phyloP scores from a whole-genome alignment of 352 stramenopile genomes.

The Blastocystis sp. region DNA sequence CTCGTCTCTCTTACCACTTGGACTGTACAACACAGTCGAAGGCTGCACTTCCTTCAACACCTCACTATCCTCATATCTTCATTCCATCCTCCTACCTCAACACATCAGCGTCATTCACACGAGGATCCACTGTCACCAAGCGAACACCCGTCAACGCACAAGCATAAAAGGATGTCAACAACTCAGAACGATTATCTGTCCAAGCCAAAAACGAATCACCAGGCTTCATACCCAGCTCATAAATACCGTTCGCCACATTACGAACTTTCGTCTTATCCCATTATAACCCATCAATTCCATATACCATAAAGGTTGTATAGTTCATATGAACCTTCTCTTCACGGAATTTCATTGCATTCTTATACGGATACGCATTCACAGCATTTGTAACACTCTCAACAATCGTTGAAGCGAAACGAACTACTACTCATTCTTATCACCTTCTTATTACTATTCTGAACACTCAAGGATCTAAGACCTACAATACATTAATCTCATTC shows the following conservation, averaged over 20 bases:
- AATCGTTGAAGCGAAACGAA: constrained; percentile 10
- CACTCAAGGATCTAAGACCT: constrained; percentile 4
- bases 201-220: constrained; percentile 32
- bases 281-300: not conserved
- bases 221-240: constrained; percentile 47
- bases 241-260: constrained; percentile 29
- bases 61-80: not conserved
- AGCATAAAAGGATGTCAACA: constrained; percentile 17
- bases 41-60: not conserved
- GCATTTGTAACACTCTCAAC: too few species aligned
- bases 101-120: not conserved
- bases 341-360: constrained; percentile 42
- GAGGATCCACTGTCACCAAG: constrained; percentile 9
- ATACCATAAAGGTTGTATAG: constrained; percentile 20
- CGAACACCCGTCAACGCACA: constrained; percentile 35
- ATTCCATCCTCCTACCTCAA: not conserved
- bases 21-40: not conserved
- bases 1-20: not conserved
- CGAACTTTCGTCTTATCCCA: not conserved
- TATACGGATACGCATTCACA: constrained; percentile 27
- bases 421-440: not conserved
- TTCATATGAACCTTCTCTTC: constrained; percentile 43
- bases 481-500: not conserved
- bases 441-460: not conserved
- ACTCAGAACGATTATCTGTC: constrained; percentile 48